phyloP scores from a whole-genome alignment of 169 alveolate species.

The Eimeria necatrix region DNA sequence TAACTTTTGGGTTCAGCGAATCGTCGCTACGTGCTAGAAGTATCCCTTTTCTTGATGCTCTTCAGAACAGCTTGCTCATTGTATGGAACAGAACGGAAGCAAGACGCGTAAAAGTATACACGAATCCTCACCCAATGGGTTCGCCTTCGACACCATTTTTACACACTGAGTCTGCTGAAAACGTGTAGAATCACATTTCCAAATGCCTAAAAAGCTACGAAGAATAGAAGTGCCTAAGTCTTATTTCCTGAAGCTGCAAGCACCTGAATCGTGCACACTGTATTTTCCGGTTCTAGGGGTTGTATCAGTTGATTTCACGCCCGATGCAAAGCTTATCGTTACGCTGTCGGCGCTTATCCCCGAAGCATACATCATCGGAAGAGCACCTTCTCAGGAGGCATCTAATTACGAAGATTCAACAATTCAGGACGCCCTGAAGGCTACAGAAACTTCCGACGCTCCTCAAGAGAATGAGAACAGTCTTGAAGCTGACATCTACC shows the following conservation, averaged over 20 bases:
- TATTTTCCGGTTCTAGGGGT: conserved; percentile 73
- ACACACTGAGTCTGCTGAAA: not conserved
- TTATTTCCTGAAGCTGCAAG: too few species aligned
- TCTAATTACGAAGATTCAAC: not conserved
- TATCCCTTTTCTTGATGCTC: conserved; percentile 26
- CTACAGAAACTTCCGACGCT: not conserved
- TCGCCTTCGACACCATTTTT: not conserved
- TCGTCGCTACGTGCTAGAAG: not conserved
- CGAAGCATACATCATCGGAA: not conserved
- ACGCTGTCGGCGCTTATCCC: conserved; percentile 77
- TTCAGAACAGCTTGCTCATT: conserved; percentile 91
- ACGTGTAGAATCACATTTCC: too few species aligned
- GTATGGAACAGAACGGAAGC: conserved; percentile 94
- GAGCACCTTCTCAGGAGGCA: not conserved
- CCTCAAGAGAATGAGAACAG: not conserved
- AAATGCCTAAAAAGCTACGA: not conserved
- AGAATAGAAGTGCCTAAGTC: too few species aligned
- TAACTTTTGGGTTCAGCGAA: too few species aligned
- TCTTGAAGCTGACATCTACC: conserved; percentile 29
- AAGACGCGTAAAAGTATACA: conserved; percentile 89
- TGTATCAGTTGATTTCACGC: conserved; percentile 87
- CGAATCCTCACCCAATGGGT: conserved; percentile 90
- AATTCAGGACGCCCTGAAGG: not conserved
- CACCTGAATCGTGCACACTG: not conserved
- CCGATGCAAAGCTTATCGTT: conserved; percentile 74